Evolutionary conservation across 2,329 filamentous ascomycete species (phyloP).

Genomic region (Penicillium psychrosexuale): DNA sequence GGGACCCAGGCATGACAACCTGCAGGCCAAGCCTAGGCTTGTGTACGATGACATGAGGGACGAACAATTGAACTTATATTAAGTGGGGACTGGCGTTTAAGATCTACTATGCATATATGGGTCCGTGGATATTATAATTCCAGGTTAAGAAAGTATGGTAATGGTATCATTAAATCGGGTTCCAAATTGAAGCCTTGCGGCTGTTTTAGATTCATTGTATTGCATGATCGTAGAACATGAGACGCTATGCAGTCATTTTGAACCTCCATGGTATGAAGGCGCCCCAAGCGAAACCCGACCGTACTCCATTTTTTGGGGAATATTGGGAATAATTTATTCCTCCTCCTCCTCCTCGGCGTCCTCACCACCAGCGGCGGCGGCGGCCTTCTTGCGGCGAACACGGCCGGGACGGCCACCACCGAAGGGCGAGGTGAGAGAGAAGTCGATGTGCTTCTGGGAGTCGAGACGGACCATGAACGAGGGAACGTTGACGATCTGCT

Average conservation of each 20-base stretch:
- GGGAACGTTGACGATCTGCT: slow-evolving; percentile 99
- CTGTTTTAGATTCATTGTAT: slow-evolving; percentile 37
- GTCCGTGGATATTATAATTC: not conserved
- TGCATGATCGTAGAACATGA: slow-evolving; percentile 43
- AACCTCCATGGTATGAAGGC: slow-evolving; percentile 33
- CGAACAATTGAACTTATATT: slow-evolving; percentile 12
- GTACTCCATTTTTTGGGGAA: slow-evolving; percentile 34
- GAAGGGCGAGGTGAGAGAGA: slow-evolving; percentile 94
- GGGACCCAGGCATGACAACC: slow-evolving; percentile 27
- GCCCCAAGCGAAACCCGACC: slow-evolving; percentile 40
- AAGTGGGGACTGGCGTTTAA: slow-evolving; percentile 24
- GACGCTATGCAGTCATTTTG: slow-evolving; percentile 39
- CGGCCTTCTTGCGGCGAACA: slow-evolving; percentile 99
- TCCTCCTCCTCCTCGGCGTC: slow-evolving; percentile 69
- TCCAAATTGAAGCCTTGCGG: slow-evolving; percentile 37
- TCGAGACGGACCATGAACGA: slow-evolving; percentile 99
- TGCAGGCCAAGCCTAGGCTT: not conserved
- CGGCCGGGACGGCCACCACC: slow-evolving; percentile 95
- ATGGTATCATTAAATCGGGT: slow-evolving; percentile 20
- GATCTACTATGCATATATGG: slow-evolving; percentile 17
- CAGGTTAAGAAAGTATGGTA: not conserved
- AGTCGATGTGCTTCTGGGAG: slow-evolving; percentile 99
- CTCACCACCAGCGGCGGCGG: slow-evolving; percentile 74
- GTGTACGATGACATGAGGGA: slow-evolving; percentile 21
- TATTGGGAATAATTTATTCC: slow-evolving; percentile 42